phyloP scores from a whole-genome alignment of 345 rosid species.

The Hibiscus mutabilis region DNA sequence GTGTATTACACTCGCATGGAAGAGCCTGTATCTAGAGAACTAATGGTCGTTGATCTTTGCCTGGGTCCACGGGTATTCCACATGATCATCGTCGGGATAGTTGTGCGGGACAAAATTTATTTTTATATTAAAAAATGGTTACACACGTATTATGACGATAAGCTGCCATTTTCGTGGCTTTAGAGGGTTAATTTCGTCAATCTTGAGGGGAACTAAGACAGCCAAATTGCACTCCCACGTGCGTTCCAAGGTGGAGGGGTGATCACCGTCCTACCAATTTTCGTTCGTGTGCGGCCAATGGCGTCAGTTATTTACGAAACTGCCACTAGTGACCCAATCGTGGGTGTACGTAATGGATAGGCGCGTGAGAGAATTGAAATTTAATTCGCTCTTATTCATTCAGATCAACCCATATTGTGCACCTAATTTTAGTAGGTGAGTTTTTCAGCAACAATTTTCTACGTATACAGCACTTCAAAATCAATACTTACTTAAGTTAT shows the following conservation, averaged over 20 bases:
- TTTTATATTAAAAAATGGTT: neutral
- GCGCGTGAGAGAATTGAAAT: neutral
- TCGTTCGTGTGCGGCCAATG: neutral
- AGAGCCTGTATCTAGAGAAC: neutral
- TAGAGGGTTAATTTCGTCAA: neutral
- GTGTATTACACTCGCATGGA: slow-evolving; percentile 16
- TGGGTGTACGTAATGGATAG: neutral
- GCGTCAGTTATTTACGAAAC: too few relatives aligned
- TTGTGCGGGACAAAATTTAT: neutral
- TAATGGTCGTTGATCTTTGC: neutral
- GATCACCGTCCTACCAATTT: neutral
- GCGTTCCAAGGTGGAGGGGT: neutral
- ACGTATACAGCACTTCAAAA: too few relatives aligned
- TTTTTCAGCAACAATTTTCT: too few relatives aligned
- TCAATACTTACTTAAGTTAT: too few relatives aligned
- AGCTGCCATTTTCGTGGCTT: neutral
- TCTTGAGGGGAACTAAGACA: neutral
- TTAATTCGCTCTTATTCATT: too few relatives aligned
- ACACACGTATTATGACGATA: neutral
- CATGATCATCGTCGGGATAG: neutral
- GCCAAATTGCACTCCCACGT: neutral
- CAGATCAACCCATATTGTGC: too few relatives aligned
- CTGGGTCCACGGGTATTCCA: slow-evolving; percentile 5
- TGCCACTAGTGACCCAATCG: too few relatives aligned
- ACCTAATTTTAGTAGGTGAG: too few relatives aligned